These are phyloP conservation scores for Talaromyces atroroseus DNA, from an alignment of 2,329 filamentous ascomycete species.

Conservation along the genomic window DNA sequence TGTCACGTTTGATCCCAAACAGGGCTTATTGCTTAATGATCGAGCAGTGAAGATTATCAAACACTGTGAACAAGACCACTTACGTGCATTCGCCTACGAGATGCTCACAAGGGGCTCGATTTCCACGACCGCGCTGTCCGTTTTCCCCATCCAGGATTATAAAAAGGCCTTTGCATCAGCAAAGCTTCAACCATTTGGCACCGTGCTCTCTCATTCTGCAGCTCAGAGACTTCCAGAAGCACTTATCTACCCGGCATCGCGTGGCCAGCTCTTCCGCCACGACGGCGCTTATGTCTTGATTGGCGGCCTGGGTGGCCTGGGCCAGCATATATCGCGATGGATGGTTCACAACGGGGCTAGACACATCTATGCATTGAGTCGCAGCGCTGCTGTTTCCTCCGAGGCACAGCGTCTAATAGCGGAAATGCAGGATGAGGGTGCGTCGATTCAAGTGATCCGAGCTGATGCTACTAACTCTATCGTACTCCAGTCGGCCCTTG, in stretches of 20 bases:
- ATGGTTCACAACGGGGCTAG: slow-evolving; percentile 26
- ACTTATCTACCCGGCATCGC: too few species aligned
- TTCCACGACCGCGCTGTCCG: too few species aligned
- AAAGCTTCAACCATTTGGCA: too few species aligned
- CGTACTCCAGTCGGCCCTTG: neutral
- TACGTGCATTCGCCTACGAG: neutral
- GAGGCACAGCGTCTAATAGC: neutral
- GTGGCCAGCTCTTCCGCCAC: too few species aligned
- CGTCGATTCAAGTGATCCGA: slow-evolving; percentile 6
- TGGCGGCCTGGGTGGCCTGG: slow-evolving; percentile 26
- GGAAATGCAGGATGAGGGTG: neutral
- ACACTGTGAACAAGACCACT: neutral
- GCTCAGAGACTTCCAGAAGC: too few species aligned
- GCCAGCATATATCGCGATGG: slow-evolving; percentile 25
- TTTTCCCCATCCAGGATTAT: too few species aligned
- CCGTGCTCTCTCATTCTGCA: too few species aligned
- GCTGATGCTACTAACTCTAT: slow-evolving; percentile 9
- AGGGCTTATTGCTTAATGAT: neutral
- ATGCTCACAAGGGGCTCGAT: neutral
- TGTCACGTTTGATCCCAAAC: neutral
- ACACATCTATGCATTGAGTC: slow-evolving; percentile 25
- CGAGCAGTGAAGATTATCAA: neutral
- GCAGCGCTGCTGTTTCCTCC: slow-evolving; percentile 20
- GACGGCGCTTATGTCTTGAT: slow-evolving; percentile 22
- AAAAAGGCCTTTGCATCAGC: too few species aligned